Percentiles rank a stretch among this genome's conserved stretches.
Evolutionary conservation across 441 rosid genomes (phyloP).

Genomic region (Biscutella laevigata): DNA sequence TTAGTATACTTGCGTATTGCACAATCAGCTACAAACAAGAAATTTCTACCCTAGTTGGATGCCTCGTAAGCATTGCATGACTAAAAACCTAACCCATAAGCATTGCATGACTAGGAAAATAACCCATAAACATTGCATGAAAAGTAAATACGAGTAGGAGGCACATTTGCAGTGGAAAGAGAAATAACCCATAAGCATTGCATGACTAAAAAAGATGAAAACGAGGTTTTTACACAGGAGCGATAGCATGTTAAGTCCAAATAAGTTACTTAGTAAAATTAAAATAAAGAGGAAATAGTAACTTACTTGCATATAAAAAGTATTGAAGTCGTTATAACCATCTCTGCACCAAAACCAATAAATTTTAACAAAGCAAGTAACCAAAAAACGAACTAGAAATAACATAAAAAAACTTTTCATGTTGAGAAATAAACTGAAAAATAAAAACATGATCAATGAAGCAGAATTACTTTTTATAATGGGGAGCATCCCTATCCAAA

Average conservation of each 20-base stretch:
- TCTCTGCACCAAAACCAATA: slow-evolving; percentile 58
- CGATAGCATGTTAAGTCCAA: not conserved
- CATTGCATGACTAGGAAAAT: too few relatives aligned
- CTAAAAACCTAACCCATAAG: too few relatives aligned
- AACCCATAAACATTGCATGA: too few relatives aligned
- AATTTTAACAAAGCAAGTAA: not conserved
- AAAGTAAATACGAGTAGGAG: not conserved
- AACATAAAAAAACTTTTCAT: slow-evolving; percentile 1
- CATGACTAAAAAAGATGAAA: not conserved
- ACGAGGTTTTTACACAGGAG: not conserved
- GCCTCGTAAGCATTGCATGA: not conserved
- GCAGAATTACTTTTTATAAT: slow-evolving; percentile 55
- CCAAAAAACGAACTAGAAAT: not conserved
- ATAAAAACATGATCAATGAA: slow-evolving; percentile 13
- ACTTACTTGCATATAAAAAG: slow-evolving; percentile 98
- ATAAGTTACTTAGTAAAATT: not conserved
- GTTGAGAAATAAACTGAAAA: slow-evolving; percentile 6
- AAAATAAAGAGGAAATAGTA: not conserved
- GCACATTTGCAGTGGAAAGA: not conserved
- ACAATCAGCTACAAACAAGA: slow-evolving; percentile 10
- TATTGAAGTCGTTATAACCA: slow-evolving; percentile 98
- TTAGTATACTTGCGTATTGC: not conserved
- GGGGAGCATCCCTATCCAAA: slow-evolving; percentile 95
- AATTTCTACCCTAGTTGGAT: not conserved
- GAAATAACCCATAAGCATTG: not conserved